Evolutionary conservation across 371 early-diverging fungal species (phyloP), one percentile per base, ranked within the genome.

Genomic region (Circinella umbellata): DNA sequence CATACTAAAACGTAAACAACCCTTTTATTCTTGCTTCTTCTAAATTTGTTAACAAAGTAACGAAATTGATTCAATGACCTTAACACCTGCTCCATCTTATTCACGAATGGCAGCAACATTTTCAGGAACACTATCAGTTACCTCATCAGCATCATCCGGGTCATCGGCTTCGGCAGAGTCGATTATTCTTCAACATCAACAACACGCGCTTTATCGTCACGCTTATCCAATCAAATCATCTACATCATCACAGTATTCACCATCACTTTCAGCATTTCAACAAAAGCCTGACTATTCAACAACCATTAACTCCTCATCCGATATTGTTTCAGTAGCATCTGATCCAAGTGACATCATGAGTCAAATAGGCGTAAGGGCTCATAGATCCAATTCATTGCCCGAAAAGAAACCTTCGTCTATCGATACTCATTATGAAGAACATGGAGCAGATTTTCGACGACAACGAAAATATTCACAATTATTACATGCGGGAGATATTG

Each of bases 401-500:
- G 57, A 57, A 57, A 57, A 27, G 35, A 1, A 0, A 18, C 14
- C 57, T 5, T 11, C n/a, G 8, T 51, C 51, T 5, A 13, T n/a
- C 15, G 4, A 51, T 51, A 5, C 0, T 5, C 51, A 17, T 51
- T 15, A 14, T 51, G 1, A 47, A 11, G 11, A 47, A 47, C 47
- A 47, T 47, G 47, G 15, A 15, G 3, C 47, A 9, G 9, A 14
- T 4, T 1, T 7, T 15, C 8, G 14, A 27, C 34, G 57, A 57
- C 57, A n/a, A 27, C 57, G n/a, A 57, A 6, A 57, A 27, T 34
- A 27, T n/a, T 10, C 51, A 51, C 51, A 51, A 51, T 8, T 57
- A n/a, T 10, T 57, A 34, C 34, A 79, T 61, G 76, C 83, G 18
- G 77, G 83, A 3, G 78, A 78, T 18, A 67, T 57, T 5, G 35